These are phyloP conservation scores for Pyricularia grisea DNA, from an alignment of 2,329 filamentous ascomycete genomes.

Conservation along the genomic window DNA sequence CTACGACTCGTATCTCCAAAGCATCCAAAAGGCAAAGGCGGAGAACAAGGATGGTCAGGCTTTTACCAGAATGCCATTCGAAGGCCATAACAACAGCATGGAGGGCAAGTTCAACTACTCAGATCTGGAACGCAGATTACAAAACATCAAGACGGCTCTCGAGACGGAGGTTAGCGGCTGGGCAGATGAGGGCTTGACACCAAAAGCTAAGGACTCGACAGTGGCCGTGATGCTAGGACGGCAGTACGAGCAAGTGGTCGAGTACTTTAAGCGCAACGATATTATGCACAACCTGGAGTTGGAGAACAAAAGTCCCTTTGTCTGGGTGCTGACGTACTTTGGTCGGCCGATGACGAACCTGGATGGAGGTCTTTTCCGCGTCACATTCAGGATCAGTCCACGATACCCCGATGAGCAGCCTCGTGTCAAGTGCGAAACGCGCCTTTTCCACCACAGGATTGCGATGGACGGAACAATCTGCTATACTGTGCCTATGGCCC, in stretches of 20 bases:
- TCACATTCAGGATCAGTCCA: slow-evolving; percentile 71
- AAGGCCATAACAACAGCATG: slow-evolving; percentile 69
- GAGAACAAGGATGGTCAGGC: slow-evolving; percentile 52
- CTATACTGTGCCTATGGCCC: slow-evolving; percentile 56
- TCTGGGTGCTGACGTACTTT: slow-evolving; percentile 84
- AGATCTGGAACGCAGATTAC: slow-evolving; percentile 60
- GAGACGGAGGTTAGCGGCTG: slow-evolving; percentile 64
- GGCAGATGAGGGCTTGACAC: slow-evolving; percentile 57
- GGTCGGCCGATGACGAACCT: slow-evolving; percentile 88
- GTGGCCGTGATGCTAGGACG: slow-evolving; percentile 75
- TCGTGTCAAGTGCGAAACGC: slow-evolving; percentile 69
- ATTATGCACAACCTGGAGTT: slow-evolving; percentile 68
- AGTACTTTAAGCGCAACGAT: slow-evolving; percentile 62
- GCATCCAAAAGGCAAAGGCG: slow-evolving; percentile 55
- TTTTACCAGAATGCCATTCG: slow-evolving; percentile 85
- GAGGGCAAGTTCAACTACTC: slow-evolving; percentile 76
- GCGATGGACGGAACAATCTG: slow-evolving; percentile 72
- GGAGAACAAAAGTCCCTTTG: slow-evolving; percentile 74
- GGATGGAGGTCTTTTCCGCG: slow-evolving; percentile 80
- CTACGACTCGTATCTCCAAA: slow-evolving; percentile 72
- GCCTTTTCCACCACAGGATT: slow-evolving; percentile 82
- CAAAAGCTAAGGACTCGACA: slow-evolving; percentile 57
- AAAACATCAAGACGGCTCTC: slow-evolving; percentile 58
- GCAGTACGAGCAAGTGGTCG: slow-evolving; percentile 74
- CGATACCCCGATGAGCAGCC: slow-evolving; percentile 85